These are phyloP conservation scores for Halenospora varia DNA, from an alignment of 495 filamentous ascomycete species.

Conservation along the genomic window DNA sequence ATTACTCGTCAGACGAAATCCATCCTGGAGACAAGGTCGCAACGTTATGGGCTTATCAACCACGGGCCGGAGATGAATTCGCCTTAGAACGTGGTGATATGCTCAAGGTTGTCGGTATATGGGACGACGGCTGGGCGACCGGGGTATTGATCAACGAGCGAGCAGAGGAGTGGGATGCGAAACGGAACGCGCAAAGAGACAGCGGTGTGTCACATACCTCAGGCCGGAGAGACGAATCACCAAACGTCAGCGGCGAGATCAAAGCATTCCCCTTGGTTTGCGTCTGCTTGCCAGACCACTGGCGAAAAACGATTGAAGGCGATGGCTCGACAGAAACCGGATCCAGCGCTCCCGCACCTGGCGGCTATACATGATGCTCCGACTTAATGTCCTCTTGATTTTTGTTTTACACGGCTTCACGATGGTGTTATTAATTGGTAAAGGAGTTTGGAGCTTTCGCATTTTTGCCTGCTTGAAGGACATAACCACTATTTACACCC, in stretches of 20 bases:
- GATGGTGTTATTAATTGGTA: slow-evolving; percentile 22
- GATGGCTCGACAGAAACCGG: slow-evolving; percentile 59
- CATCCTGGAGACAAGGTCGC: slow-evolving; percentile 86
- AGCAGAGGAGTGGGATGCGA: slow-evolving; percentile 83
- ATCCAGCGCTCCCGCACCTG: slow-evolving; percentile 33
- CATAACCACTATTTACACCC: not conserved
- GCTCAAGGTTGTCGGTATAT: slow-evolving; percentile 97
- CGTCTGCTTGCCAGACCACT: slow-evolving; percentile 94
- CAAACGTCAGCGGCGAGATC: slow-evolving; percentile 74
- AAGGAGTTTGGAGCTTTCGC: slow-evolving; percentile 17
- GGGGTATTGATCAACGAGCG: slow-evolving; percentile 77
- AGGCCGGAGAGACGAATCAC: slow-evolving; percentile 55
- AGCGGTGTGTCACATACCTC: slow-evolving; percentile 90
- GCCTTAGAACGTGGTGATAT: slow-evolving; percentile 94
- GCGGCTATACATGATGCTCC: slow-evolving; percentile 6
- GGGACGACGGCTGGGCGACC: slow-evolving; percentile 99
- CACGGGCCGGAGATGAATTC: slow-evolving; percentile 90
- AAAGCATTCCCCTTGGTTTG: slow-evolving; percentile 98
- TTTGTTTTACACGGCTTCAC: slow-evolving; percentile 19
- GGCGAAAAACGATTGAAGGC: slow-evolving; percentile 94
- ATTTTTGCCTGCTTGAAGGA: not conserved
- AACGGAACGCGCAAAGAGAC: slow-evolving; percentile 75
- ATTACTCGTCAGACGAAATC: slow-evolving; percentile 96
- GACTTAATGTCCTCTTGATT: not conserved
- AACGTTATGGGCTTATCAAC: slow-evolving; percentile 94